phyloP scores from a whole-genome alignment of 164 flowering plant genomes.

The Tinospora cordifolia region DNA sequence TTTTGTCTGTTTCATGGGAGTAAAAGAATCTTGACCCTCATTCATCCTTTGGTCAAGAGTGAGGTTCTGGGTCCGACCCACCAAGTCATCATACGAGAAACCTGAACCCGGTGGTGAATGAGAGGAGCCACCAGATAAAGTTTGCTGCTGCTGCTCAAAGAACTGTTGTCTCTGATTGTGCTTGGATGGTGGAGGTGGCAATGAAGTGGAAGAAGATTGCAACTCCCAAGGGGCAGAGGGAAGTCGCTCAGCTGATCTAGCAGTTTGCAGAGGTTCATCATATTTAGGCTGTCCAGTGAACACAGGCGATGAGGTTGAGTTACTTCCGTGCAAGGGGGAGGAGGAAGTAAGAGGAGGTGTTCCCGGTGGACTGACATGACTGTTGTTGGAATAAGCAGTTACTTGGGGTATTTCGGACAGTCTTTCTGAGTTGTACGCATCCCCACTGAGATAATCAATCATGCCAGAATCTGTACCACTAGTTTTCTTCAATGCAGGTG shows the following conservation, averaged over 20 bases:
- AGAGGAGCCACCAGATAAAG: slow-evolving; percentile 15
- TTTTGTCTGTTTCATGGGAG: slow-evolving; percentile 40
- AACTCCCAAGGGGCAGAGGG: slow-evolving; percentile 55
- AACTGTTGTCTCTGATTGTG: slow-evolving; percentile 74
- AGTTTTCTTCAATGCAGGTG: slow-evolving; percentile 54
- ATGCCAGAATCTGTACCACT: slow-evolving; percentile 24
- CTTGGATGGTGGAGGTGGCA: slow-evolving; percentile 84
- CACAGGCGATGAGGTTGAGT: slow-evolving; percentile 25
- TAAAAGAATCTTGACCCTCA: slow-evolving; percentile 24
- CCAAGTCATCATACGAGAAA: slow-evolving; percentile 56
- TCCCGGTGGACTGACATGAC: slow-evolving; percentile 16
- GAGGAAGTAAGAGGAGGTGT: slow-evolving; percentile 19
- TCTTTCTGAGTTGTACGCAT: slow-evolving; percentile 40
- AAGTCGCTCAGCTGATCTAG: slow-evolving; percentile 36
- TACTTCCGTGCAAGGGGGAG: slow-evolving; percentile 17
- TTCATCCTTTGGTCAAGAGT: slow-evolving; percentile 34
- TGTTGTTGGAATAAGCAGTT: slow-evolving; percentile 25
- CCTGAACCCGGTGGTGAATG: slow-evolving; percentile 45
- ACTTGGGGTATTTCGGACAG: slow-evolving; percentile 25
- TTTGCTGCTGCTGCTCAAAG: slow-evolving; percentile 46
- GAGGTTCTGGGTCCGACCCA: slow-evolving; percentile 56
- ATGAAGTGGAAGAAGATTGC: slow-evolving; percentile 28
- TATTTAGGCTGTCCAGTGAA: slow-evolving; percentile 30
- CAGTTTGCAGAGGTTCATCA: slow-evolving; percentile 38
- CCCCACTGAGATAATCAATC: slow-evolving; percentile 89